Base-by-base conservation (phyloP, 2,329 filamentous ascomycete species). In the Colletotrichum sp. region DNA sequence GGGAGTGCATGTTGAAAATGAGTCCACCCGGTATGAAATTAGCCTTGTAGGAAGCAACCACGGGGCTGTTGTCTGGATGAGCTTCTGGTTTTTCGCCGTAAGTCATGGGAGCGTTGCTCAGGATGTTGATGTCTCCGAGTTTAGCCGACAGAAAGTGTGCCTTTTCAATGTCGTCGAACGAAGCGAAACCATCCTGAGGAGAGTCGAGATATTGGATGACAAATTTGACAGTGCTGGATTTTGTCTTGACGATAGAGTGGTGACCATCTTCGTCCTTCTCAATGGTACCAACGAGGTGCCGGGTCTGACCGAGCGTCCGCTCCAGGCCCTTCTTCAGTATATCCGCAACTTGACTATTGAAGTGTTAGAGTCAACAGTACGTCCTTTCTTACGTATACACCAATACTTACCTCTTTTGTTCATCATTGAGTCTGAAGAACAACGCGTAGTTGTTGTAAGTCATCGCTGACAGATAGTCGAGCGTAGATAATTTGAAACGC, bases 11-110 rank as follows among this genome's bases (percentile, higher is more conserved):
- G 67, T 83, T 84, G 59, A 88, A 83, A 6, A 88, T 81, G 2
- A 88, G 74, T 0, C 86, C 86, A 1, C 86, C 86, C 0, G 79
- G 81, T n/a, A 88, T 81, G 62, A 88, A 85, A 75, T 84, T 88
- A 2, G 83, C 83, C 71, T 87, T 83, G 79, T 84, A 88, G 0
- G 83, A 85, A 1, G 86, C 80, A 0, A 82, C 78, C 0, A 80
- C 77, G 2, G 86, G 86, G 13, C 78, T 83, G 12, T 70, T 79
- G 28, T 84, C 80, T 0, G 84, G 83, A 15, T 84, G 79, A 8
- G 84, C 83, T 70, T 86, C 86, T 1, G 85, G 84, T 76, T 83
- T 85, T 77, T 86, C 84, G 18, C 85, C 85, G 62, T 85, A 85
- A 4, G 82, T 84, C 84, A 88, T 86, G 0, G 82, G 81, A 2